Evolutionary conservation across 2,329 filamentous ascomycete genomes (phyloP).

Genomic region (Colletotrichum simmondsii): DNA sequence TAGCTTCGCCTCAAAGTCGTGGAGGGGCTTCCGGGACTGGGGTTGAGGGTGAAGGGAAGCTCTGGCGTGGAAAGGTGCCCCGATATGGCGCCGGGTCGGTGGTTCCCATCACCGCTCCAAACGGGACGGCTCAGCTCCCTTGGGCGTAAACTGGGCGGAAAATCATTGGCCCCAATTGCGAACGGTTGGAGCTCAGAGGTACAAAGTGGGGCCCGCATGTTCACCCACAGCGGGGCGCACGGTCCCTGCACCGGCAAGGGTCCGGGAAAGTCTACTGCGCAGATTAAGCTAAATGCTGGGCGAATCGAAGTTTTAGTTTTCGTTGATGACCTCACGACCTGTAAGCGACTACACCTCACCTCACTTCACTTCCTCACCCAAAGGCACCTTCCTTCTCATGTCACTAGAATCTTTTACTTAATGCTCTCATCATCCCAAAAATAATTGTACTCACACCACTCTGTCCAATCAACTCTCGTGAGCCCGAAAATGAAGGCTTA

Average conservation of each 20-base stretch:
- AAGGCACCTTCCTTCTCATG: not conserved
- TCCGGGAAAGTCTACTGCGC: conserved; percentile 12
- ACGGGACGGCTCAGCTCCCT: conserved; percentile 14
- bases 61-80: not conserved
- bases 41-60: not conserved
- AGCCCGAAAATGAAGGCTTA: conserved; percentile 25
- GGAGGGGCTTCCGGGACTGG: not conserved
- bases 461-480: not conserved
- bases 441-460: not conserved
- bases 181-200: not conserved
- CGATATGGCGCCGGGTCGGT: conserved; percentile 12
- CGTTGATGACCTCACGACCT: conserved; percentile 36
- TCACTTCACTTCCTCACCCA: not conserved
- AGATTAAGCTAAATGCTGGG: conserved; percentile 27
- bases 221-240: conserved; percentile 31
- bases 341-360: conserved; percentile 23
- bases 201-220: conserved; percentile 10
- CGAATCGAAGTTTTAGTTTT: conserved; percentile 35
- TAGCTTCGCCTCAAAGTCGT: conserved; percentile 28
- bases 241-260: conserved; percentile 23
- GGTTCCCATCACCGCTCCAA: conserved; percentile 14
- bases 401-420: not conserved
- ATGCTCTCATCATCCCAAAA: not conserved
- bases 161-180: conserved; percentile 32
- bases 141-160: conserved; percentile 25